Base-by-base conservation (phyloP, 345 rosid species). In the Syzygium oleosum region DNA sequence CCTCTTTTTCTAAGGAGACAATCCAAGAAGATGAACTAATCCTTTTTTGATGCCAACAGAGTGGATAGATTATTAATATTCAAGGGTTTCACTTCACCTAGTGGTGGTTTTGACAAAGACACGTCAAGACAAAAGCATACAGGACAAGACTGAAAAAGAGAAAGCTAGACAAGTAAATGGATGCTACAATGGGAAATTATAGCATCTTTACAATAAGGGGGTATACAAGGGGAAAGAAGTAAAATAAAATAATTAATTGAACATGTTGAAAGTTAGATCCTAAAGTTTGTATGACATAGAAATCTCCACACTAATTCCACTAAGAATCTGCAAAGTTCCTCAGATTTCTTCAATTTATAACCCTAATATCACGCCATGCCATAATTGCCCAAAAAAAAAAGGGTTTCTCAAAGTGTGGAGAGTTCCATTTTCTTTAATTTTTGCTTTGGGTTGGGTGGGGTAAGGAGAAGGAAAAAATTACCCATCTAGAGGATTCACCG, bases 401-500 rank as follows among this genome's bases (percentile, higher is more conserved):
- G 49, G 10, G 2, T 3, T 46, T 51, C 31, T 51, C 13, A 46
- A 4, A 52, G 46, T 34, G 16, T 34, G 13, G 14, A 73, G 83
- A n/a, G 58, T 84, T 29, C 25, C 59, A 29, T 55, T 51, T 85
- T 51, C 29, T 86, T 46, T 13, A 17, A 53, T 21, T 51, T n/a
- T 78, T 49, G 80, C n/a, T 38, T 73, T 38, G 83, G 83, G 83
- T 21, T 9, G 27, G 29, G 87, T 59, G 85, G 63, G 41, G 46
- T 83, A 43, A 78, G 85, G 79, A 56, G 58, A 90, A 85, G 59
- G 61, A 85, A 88, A 58, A 51, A 51, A 78, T 91, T 93, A 95
- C 98, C 98, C 94, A 86, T 97, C 97, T 52, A 97, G 94, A 88
- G 99, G 99, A 93, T 97, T 97, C 85, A 96, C 97, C 59, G 90